phyloP scores from a whole-genome alignment of 208 protist species.

The Wallacemonas collosoma region DNA sequence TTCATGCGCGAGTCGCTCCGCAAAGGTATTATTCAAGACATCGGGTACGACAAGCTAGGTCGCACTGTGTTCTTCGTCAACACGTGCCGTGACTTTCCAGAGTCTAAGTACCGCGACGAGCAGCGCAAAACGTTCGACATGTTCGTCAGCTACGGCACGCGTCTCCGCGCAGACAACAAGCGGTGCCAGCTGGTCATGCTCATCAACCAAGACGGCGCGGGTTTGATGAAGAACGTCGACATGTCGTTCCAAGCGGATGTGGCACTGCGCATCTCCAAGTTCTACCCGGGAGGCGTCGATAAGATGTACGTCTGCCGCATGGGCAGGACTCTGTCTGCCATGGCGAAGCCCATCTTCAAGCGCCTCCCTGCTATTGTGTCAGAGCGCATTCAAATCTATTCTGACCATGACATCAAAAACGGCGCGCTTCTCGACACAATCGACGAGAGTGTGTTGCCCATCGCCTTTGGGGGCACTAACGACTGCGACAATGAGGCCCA shows the following conservation, averaged over 20 bases:
- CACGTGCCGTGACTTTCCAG: slow-evolving; percentile 46
- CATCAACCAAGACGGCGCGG: slow-evolving; percentile 62
- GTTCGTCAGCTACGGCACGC: slow-evolving; percentile 70
- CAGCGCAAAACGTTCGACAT: slow-evolving; percentile 61
- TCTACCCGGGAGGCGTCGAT: slow-evolving; percentile 57
- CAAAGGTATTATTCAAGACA: slow-evolving; percentile 60
- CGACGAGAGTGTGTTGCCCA: slow-evolving; percentile 56
- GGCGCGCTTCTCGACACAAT: slow-evolving; percentile 53
- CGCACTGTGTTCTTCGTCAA: slow-evolving; percentile 54
- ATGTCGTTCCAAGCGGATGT: slow-evolving; percentile 65
- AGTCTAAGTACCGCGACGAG: slow-evolving; percentile 42
- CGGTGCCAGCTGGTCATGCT: slow-evolving; percentile 60
- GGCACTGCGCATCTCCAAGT: slow-evolving; percentile 71
- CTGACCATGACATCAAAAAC: slow-evolving; percentile 37
- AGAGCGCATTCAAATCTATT: slow-evolving; percentile 61
- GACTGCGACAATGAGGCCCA: slow-evolving; percentile 47
- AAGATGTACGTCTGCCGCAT: slow-evolving; percentile 83
- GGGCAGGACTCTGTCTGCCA: slow-evolving; percentile 37
- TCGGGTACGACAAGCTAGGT: slow-evolving; percentile 63
- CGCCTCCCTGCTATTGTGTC: slow-evolving; percentile 58
- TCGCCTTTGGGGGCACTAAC: slow-evolving; percentile 56
- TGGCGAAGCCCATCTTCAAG: slow-evolving; percentile 68
- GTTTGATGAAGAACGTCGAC: slow-evolving; percentile 66
- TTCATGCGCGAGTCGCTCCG: slow-evolving; percentile 56
- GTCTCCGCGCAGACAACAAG: slow-evolving; percentile 50